Evolutionary conservation across 371 early-diverging fungal genomes (phyloP).

Genomic region (Actinomortierella wolfii): DNA sequence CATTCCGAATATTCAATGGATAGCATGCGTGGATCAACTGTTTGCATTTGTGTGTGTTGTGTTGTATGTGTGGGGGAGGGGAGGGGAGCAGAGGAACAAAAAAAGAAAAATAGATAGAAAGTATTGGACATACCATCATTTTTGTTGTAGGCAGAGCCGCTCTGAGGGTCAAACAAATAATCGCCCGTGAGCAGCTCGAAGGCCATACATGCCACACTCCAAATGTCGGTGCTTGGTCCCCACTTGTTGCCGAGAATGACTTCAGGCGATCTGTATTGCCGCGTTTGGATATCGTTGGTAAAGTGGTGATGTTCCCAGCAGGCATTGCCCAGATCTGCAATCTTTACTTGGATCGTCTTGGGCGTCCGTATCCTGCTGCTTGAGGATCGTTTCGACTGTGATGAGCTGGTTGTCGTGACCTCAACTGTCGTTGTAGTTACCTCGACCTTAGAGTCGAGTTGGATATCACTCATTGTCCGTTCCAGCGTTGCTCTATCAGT

Average conservation of each 20-base stretch:
- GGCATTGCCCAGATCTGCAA: conserved; percentile 98
- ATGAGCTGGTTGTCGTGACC: neutral
- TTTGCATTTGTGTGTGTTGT: too few species aligned
- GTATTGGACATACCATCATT: conserved; percentile 77
- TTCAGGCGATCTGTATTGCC: conserved; percentile 98
- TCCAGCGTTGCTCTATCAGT: conserved; percentile 22
- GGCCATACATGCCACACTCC: conserved; percentile 95
- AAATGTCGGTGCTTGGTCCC: conserved; percentile 94
- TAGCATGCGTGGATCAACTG: too few species aligned
- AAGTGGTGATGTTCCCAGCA: conserved; percentile 96
- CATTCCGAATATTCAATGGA: neutral
- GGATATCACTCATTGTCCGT: conserved; percentile 34
- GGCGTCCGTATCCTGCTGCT: conserved; percentile 21
- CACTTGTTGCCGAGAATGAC: conserved; percentile 95
- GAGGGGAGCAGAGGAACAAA: neutral
- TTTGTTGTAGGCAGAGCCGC: conserved; percentile 81
- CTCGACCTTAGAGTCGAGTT: conserved; percentile 15
- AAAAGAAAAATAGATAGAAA: neutral
- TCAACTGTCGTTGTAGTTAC: neutral
- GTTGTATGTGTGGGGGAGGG: conserved; percentile 1
- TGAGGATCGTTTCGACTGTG: conserved; percentile 6
- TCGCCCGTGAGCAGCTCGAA: conserved; percentile 94
- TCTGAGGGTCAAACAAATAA: conserved; percentile 92
- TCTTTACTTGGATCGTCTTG: conserved; percentile 77
- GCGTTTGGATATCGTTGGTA: conserved; percentile 96